phyloP scores from a whole-genome alignment of 306 rosid genomes.

The Senna siamea region DNA sequence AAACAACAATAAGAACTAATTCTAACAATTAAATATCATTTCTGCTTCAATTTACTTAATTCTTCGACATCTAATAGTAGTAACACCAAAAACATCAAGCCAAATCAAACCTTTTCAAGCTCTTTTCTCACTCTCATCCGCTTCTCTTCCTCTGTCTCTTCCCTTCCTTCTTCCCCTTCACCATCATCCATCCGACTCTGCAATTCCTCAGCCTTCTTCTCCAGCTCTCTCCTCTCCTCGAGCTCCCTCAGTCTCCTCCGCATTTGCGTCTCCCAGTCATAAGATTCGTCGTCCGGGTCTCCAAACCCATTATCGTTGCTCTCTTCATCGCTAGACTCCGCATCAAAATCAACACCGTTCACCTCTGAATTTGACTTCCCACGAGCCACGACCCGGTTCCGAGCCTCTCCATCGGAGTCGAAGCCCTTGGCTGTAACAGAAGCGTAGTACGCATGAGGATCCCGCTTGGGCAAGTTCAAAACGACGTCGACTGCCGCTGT shows the following conservation, averaged over 20 bases:
- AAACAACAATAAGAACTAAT: conserved; percentile 12
- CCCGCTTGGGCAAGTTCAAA: conserved; percentile 65
- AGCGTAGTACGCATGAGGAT: conserved; percentile 43
- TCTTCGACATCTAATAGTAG: not conserved
- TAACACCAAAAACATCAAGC: not conserved
- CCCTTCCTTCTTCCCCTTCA: conserved; percentile 47
- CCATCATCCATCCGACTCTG: conserved; percentile 56
- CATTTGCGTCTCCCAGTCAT: conserved; percentile 81
- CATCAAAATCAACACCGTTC: conserved; percentile 76
- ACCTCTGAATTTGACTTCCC: conserved; percentile 64
- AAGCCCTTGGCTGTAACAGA: conserved; percentile 49
- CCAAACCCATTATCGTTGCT: conserved; percentile 45
- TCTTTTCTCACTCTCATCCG: conserved; percentile 87
- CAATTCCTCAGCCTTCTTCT: conserved; percentile 89
- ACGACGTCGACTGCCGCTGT: conserved; percentile 57
- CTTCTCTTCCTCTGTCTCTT: conserved; percentile 83
- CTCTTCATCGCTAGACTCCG: conserved; percentile 73
- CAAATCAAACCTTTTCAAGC: conserved; percentile 76
- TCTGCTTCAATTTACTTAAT: not conserved
- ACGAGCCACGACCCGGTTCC: conserved; percentile 67
- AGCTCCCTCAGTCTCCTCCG: conserved; percentile 75
- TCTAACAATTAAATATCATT: not conserved
- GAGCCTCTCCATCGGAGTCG: conserved; percentile 66
- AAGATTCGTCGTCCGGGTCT: conserved; percentile 52
- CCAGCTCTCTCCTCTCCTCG: conserved; percentile 86